These are phyloP conservation scores for Aspergillus haitiensis DNA, from an alignment of 495 filamentous ascomycete genomes.

Conservation along the genomic window DNA sequence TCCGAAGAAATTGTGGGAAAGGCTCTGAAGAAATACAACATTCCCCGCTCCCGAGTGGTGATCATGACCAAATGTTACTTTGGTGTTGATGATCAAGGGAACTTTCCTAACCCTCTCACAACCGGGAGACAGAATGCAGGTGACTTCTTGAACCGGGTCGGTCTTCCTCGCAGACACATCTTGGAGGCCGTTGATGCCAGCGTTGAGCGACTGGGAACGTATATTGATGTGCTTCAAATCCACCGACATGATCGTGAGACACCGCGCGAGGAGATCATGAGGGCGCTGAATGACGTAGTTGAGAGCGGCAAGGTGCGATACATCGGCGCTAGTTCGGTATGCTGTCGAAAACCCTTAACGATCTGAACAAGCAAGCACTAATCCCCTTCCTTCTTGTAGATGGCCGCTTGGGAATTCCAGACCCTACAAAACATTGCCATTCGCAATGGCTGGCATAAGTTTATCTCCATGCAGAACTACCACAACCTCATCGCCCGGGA, in stretches of 20 bases:
- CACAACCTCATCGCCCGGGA: constrained; percentile 71
- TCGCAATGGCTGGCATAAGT: constrained; percentile 62
- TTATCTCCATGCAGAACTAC: constrained; percentile 68
- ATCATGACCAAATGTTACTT: constrained; percentile 74
- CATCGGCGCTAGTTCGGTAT: constrained; percentile 32
- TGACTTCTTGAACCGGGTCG: constrained; percentile 41
- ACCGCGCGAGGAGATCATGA: constrained; percentile 52
- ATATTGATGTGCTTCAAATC: constrained; percentile 55
- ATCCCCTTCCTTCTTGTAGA: constrained; percentile 27
- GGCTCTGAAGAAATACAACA: constrained; percentile 66
- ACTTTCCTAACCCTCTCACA: background rate
- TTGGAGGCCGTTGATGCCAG: constrained; percentile 51
- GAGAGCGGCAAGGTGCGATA: constrained; percentile 48
- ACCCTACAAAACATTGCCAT: constrained; percentile 47
- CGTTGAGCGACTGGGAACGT: constrained; percentile 49
- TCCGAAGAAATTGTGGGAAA: constrained; percentile 72
- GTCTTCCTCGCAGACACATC: constrained; percentile 50
- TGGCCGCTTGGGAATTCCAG: constrained; percentile 49
- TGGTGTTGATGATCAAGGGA: constrained; percentile 38
- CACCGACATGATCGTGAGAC: constrained; percentile 47
- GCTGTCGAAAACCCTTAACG: too few species aligned
- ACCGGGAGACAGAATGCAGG: background rate
- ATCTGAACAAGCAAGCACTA: too few species aligned
- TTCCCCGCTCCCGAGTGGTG: constrained; percentile 67
- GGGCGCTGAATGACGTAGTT: constrained; percentile 49